These are phyloP conservation scores for Solanum stenotomum DNA, from an alignment of 257 asterid genomes.

Conservation along the genomic window DNA sequence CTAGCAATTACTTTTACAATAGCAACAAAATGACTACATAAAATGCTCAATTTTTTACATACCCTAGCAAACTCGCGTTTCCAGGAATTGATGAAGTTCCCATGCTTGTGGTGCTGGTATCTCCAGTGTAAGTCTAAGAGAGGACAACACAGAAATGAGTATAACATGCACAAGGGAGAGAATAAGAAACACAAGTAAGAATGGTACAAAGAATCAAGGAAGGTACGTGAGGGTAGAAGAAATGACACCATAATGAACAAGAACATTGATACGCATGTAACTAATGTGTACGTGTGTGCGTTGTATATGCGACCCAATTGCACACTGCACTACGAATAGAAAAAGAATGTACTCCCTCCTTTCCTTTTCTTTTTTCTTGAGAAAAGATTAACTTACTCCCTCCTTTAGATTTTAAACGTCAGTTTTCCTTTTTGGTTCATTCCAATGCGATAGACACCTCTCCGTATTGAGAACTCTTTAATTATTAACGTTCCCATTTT, in stretches of 20 bases:
- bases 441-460: neutral
- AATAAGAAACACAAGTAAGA: neutral
- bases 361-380: neutral
- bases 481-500: neutral
- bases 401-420: neutral
- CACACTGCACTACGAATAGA: neutral
- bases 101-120: slow-evolving; percentile 38
- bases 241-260: neutral
- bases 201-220: neutral
- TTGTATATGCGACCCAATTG: neutral
- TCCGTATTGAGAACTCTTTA: neutral
- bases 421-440: neutral
- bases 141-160: slow-evolving; percentile 15
- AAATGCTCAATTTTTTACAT: slow-evolving; percentile 12
- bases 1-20: neutral
- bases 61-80: slow-evolving; percentile 96
- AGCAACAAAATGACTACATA: neutral
- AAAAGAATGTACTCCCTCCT: neutral
- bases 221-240: neutral
- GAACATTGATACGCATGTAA: neutral
- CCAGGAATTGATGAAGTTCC: slow-evolving; percentile 72
- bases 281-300: neutral
- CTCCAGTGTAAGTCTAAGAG: slow-evolving; percentile 52
- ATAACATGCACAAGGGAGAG: neutral
- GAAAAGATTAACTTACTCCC: too few species aligned